Evolutionary conservation across 1,139 yeast species (phyloP).

Genomic region (Wickerhamomyces sp.): DNA sequence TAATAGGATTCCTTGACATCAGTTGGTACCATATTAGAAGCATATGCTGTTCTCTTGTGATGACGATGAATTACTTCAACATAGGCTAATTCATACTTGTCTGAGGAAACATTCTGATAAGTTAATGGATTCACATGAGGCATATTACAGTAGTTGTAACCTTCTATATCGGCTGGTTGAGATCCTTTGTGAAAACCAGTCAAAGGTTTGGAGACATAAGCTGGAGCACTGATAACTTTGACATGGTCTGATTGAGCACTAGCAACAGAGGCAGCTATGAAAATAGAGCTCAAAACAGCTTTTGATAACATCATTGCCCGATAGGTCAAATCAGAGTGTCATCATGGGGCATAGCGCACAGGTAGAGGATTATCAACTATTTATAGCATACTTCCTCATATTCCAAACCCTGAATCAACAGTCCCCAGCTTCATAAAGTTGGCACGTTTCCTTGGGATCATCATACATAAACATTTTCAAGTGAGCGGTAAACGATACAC

Average conservation of each 20-base stretch:
- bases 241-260: constrained; percentile 5
- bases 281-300: not conserved
- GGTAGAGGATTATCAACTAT: too few species aligned
- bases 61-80: constrained; percentile 38
- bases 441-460: too few species aligned
- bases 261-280: constrained; percentile 5
- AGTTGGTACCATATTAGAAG: constrained; percentile 29
- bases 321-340: too few species aligned
- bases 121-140: constrained; percentile 32
- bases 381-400: too few species aligned
- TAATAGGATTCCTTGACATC: constrained; percentile 26
- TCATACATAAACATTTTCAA: too few species aligned
- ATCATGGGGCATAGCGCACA: too few species aligned
- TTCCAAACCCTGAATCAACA: too few species aligned
- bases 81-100: constrained; percentile 27
- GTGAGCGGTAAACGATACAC: too few species aligned
- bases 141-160: constrained; percentile 38
- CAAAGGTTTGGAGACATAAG: constrained; percentile 15
- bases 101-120: constrained; percentile 21
- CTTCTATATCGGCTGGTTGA: constrained; percentile 26
- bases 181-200: constrained; percentile 29
- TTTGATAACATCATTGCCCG: not conserved
- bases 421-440: too few species aligned
- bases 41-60: constrained; percentile 37
- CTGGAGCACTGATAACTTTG: constrained; percentile 12